Evolutionary conservation across 176 grass and related monocot genomes (phyloP).

Genomic region (Zea luxurians): DNA sequence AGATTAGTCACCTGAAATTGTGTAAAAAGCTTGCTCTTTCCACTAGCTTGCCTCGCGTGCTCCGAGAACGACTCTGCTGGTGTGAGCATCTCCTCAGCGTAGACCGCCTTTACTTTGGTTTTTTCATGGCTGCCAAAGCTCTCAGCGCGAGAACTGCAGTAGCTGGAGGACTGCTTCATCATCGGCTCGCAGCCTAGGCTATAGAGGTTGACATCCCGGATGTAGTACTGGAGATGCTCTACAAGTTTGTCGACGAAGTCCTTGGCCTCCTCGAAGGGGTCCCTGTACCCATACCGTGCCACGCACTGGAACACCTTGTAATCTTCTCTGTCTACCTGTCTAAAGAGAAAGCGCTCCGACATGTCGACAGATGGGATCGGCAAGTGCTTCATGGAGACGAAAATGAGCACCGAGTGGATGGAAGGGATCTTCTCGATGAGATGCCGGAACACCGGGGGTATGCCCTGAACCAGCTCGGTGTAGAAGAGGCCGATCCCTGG

Average conservation of each 20-base stretch:
- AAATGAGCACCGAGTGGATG: constrained; percentile 50
- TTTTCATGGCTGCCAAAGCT: constrained; percentile 23
- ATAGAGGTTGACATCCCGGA: constrained; percentile 32
- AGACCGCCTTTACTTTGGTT: background rate
- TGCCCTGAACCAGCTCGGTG: constrained; percentile 52
- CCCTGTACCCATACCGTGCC: constrained; percentile 30
- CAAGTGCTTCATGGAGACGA: constrained; percentile 52
- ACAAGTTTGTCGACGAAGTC: constrained; percentile 17
- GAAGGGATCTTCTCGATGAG: constrained; percentile 44
- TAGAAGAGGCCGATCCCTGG: constrained; percentile 52
- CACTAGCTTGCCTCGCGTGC: constrained; percentile 20
- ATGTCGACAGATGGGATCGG: constrained; percentile 8
- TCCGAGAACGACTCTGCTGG: constrained; percentile 30
- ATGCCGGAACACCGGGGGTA: constrained; percentile 49
- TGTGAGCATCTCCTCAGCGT: constrained; percentile 35
- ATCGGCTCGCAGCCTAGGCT: background rate
- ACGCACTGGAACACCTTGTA: constrained; percentile 34
- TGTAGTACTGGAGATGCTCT: constrained; percentile 38
- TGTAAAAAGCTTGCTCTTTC: constrained; percentile 11
- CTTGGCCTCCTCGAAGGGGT: constrained; percentile 29
- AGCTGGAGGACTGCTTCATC: background rate
- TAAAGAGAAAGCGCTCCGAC: constrained; percentile 20
- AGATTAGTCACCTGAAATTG: constrained; percentile 27
- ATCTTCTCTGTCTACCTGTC: constrained; percentile 18
- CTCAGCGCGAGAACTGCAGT: background rate